Evolutionary conservation across 2,329 filamentous ascomycete species (phyloP).

Genomic region (Cryphonectria japonica): DNA sequence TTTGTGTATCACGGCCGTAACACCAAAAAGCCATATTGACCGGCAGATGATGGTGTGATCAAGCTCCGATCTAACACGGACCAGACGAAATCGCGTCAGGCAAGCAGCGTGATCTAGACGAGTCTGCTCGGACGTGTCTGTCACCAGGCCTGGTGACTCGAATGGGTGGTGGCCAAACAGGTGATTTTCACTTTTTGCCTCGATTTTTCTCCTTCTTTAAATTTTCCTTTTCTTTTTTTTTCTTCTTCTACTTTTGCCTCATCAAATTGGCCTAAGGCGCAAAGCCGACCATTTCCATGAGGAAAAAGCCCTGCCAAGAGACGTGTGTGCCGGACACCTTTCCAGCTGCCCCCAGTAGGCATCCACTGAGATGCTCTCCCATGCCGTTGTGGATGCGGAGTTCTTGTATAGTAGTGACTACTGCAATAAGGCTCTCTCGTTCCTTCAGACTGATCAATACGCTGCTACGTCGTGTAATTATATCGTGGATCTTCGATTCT

Average conservation of each 20-base stretch:
- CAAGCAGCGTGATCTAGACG: conserved; percentile 2
- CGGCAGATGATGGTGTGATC: conserved; percentile 14
- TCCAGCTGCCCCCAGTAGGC: background rate
- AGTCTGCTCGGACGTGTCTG: background rate
- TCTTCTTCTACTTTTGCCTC: background rate
- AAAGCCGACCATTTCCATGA: background rate
- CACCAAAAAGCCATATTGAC: background rate
- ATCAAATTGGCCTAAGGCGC: background rate
- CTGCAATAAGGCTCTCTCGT: background rate
- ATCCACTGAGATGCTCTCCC: background rate
- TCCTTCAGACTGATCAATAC: background rate
- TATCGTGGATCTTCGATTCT: background rate
- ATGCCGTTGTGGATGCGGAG: background rate
- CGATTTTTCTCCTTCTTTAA: background rate
- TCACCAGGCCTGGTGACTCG: background rate
- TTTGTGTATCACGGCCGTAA: background rate
- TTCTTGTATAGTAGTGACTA: background rate
- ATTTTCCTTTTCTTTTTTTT: background rate
- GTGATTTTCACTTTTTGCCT: background rate
- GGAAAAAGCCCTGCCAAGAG: background rate
- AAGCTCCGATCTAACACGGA: background rate
- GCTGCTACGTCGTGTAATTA: background rate
- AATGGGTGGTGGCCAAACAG: background rate
- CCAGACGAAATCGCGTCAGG: background rate
- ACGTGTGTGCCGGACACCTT: background rate